A percentile compares a stretch with the other conserved stretches of the same genome.
Conservation (phyloP, 176 grass and related monocot genomes). For the Hordeum marinum region DNA sequence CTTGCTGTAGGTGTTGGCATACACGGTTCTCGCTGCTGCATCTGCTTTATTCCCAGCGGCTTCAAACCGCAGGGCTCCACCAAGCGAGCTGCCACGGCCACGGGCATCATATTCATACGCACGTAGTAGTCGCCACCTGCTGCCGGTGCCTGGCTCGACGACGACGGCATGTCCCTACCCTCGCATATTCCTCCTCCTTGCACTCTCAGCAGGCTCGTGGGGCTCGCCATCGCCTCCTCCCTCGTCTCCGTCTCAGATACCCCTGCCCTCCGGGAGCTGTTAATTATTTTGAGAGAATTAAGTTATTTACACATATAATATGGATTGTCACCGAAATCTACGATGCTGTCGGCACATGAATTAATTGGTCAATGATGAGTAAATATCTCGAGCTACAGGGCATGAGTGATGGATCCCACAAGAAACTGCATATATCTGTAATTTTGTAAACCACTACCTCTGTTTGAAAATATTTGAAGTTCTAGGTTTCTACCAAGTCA, state of each 20-base stretch:
- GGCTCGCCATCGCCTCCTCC: background rate
- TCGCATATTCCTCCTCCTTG: constrained; percentile 29
- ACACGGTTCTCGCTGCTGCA: background rate
- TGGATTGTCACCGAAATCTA: no score
- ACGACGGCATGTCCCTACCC: background rate
- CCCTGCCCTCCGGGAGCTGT: background rate
- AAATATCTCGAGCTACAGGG: no score
- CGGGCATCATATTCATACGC: background rate
- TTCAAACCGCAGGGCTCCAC: background rate
- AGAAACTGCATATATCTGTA: no score
- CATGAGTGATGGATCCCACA: no score
- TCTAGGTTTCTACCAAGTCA: no score
- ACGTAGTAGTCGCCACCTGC: constrained; percentile 21
- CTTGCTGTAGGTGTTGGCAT: background rate
- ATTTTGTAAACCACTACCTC: no score
- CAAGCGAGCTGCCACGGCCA: no score
- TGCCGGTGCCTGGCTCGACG: background rate
- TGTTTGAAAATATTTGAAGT: no score
- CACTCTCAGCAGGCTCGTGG: constrained; percentile 24
- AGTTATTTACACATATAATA: background rate
- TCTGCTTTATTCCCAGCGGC: constrained; percentile 8
- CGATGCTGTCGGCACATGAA: no score
- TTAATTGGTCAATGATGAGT: no score
- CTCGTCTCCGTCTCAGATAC: background rate
- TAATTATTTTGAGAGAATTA: background rate